Percentiles rank a stretch among this genome's conserved stretches.
Conservation (phyloP, 176 grass and related monocot genomes). For the Elaeis guineensis region DNA sequence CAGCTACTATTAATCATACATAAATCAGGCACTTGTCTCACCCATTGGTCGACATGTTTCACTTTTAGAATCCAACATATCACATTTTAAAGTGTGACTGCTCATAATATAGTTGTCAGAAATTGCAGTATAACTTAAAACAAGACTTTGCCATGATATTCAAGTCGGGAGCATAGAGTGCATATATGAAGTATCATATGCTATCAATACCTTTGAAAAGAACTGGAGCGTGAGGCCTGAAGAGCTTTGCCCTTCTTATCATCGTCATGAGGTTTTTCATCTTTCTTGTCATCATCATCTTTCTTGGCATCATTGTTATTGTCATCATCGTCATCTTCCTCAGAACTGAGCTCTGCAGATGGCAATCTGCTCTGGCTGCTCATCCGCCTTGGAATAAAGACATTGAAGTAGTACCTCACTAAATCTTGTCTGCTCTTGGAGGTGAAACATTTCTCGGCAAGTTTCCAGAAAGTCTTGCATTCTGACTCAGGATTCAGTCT, state of each 20-base stretch:
- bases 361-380: slow-evolving; percentile 47
- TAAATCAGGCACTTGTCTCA: too few relatives aligned
- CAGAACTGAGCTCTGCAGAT: slow-evolving; percentile 18
- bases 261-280: slow-evolving; percentile 3
- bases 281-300: slow-evolving; percentile 40
- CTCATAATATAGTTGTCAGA: too few relatives aligned
- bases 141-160: too few relatives aligned
- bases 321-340: slow-evolving; percentile 56
- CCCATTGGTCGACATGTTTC: too few relatives aligned
- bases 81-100: too few relatives aligned
- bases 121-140: too few relatives aligned
- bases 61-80: too few relatives aligned
- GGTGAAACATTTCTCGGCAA: slow-evolving; percentile 42
- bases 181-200: not conserved
- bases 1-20: too few relatives aligned
- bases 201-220: slow-evolving; percentile 33
- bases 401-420: slow-evolving; percentile 83
- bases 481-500: slow-evolving; percentile 42
- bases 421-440: slow-evolving; percentile 46
- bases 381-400: slow-evolving; percentile 73
- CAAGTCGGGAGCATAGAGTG: too few relatives aligned
- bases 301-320: slow-evolving; percentile 25
- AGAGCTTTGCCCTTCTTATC: slow-evolving; percentile 14
- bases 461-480: slow-evolving; percentile 54
- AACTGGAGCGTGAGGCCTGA: slow-evolving; percentile 20